Evolutionary conservation across 805 yeast species (phyloP).

Genomic region (Zygosaccharomyces bailii): DNA sequence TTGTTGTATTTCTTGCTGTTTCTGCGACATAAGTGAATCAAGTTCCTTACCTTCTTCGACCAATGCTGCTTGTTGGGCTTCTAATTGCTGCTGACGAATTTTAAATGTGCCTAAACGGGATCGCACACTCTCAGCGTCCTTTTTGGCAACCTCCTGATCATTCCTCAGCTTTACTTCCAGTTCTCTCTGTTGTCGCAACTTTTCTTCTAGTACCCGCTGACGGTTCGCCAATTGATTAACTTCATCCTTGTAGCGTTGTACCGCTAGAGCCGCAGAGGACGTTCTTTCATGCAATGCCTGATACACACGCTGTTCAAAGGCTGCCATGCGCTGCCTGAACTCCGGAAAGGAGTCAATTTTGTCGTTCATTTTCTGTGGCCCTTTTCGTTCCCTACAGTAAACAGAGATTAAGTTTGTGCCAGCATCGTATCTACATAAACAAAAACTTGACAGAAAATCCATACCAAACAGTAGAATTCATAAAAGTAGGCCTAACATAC

Average conservation of each 20-base stretch:
- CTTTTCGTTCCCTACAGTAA: background rate
- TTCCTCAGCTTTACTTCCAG: slow-evolving; percentile 33
- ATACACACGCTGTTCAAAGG: slow-evolving; percentile 33
- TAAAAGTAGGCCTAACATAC: too few species aligned
- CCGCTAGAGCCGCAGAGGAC: slow-evolving; percentile 23
- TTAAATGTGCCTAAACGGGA: slow-evolving; percentile 37
- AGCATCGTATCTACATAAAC: background rate
- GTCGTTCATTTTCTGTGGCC: slow-evolving; percentile 6
- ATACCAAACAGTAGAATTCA: background rate
- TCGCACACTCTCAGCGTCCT: slow-evolving; percentile 35
- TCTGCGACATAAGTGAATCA: slow-evolving; percentile 30
- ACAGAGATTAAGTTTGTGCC: background rate
- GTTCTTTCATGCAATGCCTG: slow-evolving; percentile 17
- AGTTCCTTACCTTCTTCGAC: slow-evolving; percentile 36
- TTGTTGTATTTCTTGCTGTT: slow-evolving; percentile 35
- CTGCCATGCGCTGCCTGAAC: slow-evolving; percentile 26
- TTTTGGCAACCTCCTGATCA: slow-evolving; percentile 26
- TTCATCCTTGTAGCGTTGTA: slow-evolving; percentile 13
- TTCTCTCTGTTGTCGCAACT: slow-evolving; percentile 32
- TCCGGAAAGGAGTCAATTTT: slow-evolving; percentile 13
- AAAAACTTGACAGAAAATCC: background rate
- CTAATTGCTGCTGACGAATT: slow-evolving; percentile 37
- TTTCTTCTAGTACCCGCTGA: slow-evolving; percentile 33
- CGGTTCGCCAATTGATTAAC: slow-evolving; percentile 18
- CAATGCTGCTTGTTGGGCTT: slow-evolving; percentile 31